Percentiles rank a stretch among this genome's conserved stretches.
Evolutionary conservation across 2,329 filamentous ascomycete species (phyloP).

Genomic region (Pyrenophora graminea): DNA sequence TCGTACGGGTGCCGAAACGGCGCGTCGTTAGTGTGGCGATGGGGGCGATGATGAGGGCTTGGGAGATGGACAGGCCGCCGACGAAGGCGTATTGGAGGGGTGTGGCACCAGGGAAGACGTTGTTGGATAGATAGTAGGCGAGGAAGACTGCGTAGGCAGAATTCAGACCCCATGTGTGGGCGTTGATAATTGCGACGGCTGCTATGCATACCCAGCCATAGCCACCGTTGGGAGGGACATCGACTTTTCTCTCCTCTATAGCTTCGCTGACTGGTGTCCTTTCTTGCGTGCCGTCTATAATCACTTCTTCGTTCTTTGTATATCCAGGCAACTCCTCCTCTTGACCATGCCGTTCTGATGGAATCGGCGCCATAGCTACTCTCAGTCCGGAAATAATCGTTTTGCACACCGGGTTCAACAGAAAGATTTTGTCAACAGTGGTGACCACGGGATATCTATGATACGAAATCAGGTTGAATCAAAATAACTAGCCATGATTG

Average conservation of each 20-base stretch:
- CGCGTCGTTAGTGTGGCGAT: conserved; percentile 66
- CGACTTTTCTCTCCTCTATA: conserved; percentile 20
- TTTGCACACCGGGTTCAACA: not conserved
- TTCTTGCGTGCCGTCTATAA: not conserved
- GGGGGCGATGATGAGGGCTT: conserved; percentile 70
- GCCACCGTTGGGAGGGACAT: conserved; percentile 62
- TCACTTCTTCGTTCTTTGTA: not conserved
- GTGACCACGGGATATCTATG: not conserved
- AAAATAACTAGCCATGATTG: not conserved
- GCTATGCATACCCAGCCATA: conserved; percentile 63
- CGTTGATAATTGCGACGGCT: conserved; percentile 38
- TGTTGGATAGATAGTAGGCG: conserved; percentile 67
- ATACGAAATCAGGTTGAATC: not conserved
- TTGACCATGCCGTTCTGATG: not conserved
- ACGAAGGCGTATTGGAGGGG: conserved; percentile 75
- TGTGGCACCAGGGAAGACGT: conserved; percentile 66
- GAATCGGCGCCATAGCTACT: not conserved
- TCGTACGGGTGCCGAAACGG: conserved; percentile 64
- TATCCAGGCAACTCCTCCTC: not conserved
- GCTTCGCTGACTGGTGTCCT: not conserved
- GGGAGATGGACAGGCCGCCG: conserved; percentile 70
- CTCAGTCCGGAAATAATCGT: not conserved
- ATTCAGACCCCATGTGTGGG: conserved; percentile 76
- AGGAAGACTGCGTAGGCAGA: conserved; percentile 74
- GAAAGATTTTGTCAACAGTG: not conserved